Percentiles rank a stretch among this genome's conserved stretches.
Conservation (phyloP, 1,284 basidiomycete species). For the Coniferiporia sulphurascens region DNA sequence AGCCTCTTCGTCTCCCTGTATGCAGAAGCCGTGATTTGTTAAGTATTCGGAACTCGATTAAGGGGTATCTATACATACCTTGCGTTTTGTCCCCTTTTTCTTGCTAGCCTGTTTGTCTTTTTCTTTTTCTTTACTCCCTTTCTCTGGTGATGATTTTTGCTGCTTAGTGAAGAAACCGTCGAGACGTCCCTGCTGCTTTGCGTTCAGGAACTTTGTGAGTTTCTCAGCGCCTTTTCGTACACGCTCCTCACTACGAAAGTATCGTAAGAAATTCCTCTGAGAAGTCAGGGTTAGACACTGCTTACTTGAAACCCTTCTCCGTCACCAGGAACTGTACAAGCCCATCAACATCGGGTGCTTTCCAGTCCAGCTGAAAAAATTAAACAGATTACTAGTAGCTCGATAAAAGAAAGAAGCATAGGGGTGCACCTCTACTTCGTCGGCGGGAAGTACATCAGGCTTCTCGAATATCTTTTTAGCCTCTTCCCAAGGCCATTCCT, state of each 20-base stretch:
- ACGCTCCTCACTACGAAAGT: conserved; percentile 77
- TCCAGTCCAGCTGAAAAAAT: conserved; percentile 81
- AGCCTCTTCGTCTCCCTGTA: conserved; percentile 28
- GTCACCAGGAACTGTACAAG: conserved; percentile 91
- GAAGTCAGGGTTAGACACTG: conserved; percentile 19
- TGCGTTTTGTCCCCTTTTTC: conserved; percentile 59
- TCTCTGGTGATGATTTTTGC: conserved; percentile 43
- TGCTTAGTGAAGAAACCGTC: conserved; percentile 92
- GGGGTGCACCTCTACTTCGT: conserved; percentile 73
- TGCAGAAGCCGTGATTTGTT: not conserved
- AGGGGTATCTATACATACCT: conserved; percentile 39
- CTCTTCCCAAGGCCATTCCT: conserved; percentile 95
- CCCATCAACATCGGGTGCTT: conserved; percentile 88
- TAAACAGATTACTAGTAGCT: not conserved
- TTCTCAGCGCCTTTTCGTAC: conserved; percentile 95
- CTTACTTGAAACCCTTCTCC: conserved; percentile 96
- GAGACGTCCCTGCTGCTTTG: conserved; percentile 94
- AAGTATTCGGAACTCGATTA: not conserved
- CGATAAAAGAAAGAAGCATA: not conserved
- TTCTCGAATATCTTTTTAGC: conserved; percentile 87
- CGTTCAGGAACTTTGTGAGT: conserved; percentile 78
- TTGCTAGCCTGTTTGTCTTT: conserved; percentile 33
- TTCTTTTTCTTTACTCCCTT: conserved; percentile 29
- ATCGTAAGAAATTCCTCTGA: not conserved
- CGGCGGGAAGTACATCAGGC: conserved; percentile 85